Evolutionary conservation across 306 rosid species (phyloP).

Genomic region (Trifolium subterraneum): DNA sequence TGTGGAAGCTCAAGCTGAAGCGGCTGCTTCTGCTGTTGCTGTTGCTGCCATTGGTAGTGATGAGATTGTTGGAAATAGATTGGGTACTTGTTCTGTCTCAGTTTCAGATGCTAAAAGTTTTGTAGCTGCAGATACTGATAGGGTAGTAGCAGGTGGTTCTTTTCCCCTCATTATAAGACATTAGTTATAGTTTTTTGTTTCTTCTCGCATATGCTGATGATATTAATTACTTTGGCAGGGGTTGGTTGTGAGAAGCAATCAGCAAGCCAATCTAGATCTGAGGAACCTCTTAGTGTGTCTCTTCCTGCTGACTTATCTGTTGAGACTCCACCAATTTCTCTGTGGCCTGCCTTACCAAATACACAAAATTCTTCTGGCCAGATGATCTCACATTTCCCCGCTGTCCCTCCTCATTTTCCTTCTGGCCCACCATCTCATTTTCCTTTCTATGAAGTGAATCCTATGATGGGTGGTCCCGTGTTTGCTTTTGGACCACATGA

Average conservation of each 20-base stretch:
- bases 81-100: conserved; percentile 64
- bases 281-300: conserved; percentile 80
- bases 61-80: conserved; percentile 71
- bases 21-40: conserved; percentile 98
- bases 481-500: conserved; percentile 89
- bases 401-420: conserved; percentile 80
- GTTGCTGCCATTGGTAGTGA: conserved; percentile 93
- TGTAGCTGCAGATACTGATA: conserved; percentile 62
- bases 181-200: neutral
- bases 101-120: conserved; percentile 67
- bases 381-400: conserved; percentile 85
- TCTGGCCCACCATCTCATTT: conserved; percentile 82
- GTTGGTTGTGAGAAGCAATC: conserved; percentile 68
- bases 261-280: conserved; percentile 68
- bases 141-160: conserved; percentile 61
- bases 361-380: conserved; percentile 78
- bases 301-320: conserved; percentile 95
- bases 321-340: conserved; percentile 83
- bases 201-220: conserved; percentile 16
- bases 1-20: conserved; percentile 82
- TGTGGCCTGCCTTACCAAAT: conserved; percentile 81
- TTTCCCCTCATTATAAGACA: neutral
- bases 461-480: conserved; percentile 90
- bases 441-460: conserved; percentile 96
- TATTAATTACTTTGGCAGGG: conserved; percentile 51